These are phyloP conservation scores for Malus fusca DNA, from an alignment of 306 rosid species.

Conservation along the genomic window DNA sequence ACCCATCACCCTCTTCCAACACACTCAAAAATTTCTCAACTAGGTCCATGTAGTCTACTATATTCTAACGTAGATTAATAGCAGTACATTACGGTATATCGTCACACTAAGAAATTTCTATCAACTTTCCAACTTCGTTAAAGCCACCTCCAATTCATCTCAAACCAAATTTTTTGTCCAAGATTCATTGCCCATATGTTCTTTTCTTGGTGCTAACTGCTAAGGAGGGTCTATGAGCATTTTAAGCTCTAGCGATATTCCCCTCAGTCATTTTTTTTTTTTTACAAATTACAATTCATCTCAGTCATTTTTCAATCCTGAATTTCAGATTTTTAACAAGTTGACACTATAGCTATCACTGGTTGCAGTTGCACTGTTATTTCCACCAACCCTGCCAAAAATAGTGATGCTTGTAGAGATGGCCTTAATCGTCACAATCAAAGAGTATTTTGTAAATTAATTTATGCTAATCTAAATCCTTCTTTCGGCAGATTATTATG, in stretches of 20 bases:
- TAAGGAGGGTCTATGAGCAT: too few species aligned
- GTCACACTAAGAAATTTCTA: too few species aligned
- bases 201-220: too few species aligned
- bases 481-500: not conserved
- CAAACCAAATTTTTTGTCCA: not conserved
- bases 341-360: not conserved
- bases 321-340: not conserved
- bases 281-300: not conserved
- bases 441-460: not conserved
- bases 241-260: not conserved
- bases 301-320: not conserved
- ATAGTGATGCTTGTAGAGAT: not conserved
- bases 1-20: not conserved
- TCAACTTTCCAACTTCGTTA: not conserved
- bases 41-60: not conserved
- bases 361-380: not conserved
- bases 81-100: too few species aligned
- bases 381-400: slow-evolving; percentile 3
- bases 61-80: too few species aligned
- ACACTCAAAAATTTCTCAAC: not conserved
- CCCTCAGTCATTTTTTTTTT: too few species aligned
- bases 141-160: not conserved
- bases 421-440: not conserved
- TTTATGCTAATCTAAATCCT: not conserved
- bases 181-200: too few species aligned